Evolutionary conservation across 2,329 filamentous ascomycete species (phyloP).

Genomic region (Rasamsonia emersonii): DNA sequence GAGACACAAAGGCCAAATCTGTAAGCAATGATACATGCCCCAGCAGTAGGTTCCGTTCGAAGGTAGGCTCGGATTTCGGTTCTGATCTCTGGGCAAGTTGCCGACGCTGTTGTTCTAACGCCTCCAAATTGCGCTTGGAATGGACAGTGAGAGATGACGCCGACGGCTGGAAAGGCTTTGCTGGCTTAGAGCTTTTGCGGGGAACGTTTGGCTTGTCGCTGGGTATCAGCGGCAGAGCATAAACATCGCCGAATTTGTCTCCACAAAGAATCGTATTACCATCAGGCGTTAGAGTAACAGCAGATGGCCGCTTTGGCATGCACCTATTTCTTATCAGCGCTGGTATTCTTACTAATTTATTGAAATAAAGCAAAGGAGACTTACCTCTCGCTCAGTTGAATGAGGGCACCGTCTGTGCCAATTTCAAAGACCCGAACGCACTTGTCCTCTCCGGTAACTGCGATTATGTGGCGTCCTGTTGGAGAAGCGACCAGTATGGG

Average conservation of each 20-base stretch:
- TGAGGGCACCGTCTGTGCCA: conserved; percentile 51
- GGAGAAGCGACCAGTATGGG: conserved; percentile 58
- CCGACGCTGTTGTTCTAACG: conserved; percentile 49
- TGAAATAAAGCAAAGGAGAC: too few species aligned
- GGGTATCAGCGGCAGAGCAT: conserved; percentile 66
- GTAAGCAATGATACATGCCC: conserved; percentile 96
- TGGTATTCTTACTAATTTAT: background rate
- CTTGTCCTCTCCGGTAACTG: conserved; percentile 87
- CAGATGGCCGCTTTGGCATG: conserved; percentile 86
- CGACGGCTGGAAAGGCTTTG: conserved; percentile 40
- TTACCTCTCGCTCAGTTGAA: conserved; percentile 65
- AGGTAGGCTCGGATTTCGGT: conserved; percentile 40
- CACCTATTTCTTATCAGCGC: conserved; percentile 40
- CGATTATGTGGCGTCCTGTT: conserved; percentile 61
- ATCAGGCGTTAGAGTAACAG: conserved; percentile 61
- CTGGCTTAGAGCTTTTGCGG: conserved; percentile 22
- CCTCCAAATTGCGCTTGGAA: conserved; percentile 50
- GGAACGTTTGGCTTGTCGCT: conserved; percentile 24
- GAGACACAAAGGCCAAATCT: conserved; percentile 52
- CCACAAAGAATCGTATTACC: conserved; percentile 66
- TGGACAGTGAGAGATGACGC: conserved; percentile 54
- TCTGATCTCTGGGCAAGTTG: conserved; percentile 33
- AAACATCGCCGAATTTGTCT: conserved; percentile 97
- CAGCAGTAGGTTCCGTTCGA: conserved; percentile 70
- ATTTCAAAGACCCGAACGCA: conserved; percentile 73